These are phyloP conservation scores for Wakefieldia striispora DNA, from an alignment of 768 basidiomycete species.

Conservation along the genomic window DNA sequence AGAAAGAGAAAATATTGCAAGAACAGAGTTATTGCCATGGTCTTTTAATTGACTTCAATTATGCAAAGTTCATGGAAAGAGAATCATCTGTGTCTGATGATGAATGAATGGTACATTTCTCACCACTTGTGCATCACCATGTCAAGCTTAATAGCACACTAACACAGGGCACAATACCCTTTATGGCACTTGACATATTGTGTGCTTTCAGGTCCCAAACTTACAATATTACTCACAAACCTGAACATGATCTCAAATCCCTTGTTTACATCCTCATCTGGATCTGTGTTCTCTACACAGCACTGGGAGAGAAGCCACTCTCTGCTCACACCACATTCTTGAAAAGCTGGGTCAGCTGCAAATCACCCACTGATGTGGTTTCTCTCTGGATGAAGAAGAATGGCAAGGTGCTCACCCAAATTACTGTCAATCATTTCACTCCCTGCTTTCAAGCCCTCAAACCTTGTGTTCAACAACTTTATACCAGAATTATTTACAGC, in stretches of 20 bases:
- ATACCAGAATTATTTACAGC: no score
- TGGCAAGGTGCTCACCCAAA: not conserved
- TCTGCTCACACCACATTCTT: no score
- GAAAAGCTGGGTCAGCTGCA: no score
- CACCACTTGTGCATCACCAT: no score
- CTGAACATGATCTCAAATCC: constrained; percentile 2
- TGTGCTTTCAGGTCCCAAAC: not conserved
- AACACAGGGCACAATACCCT: no score
- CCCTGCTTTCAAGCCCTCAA: not conserved
- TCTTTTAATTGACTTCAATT: constrained; percentile 4
- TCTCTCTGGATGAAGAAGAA: not conserved
- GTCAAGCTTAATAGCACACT: no score
- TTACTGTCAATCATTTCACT: not conserved
- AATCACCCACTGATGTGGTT: not conserved
- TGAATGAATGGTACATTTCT: constrained; percentile 2
- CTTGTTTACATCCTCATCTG: constrained; percentile 1
- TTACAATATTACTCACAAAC: not conserved
- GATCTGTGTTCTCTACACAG: constrained; percentile 6
- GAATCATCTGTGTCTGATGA: no score
- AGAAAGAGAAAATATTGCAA: not conserved
- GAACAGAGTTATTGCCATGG: not conserved
- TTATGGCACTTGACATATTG: constrained; percentile 4
- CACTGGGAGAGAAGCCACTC: no score
- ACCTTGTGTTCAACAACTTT: no score
- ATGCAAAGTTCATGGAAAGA: not conserved